Evolutionary conservation across 176 grass and related monocot genomes (phyloP), one percentile per base, ranked within the genome.

Genomic region (Rhynchospora pubera): DNA sequence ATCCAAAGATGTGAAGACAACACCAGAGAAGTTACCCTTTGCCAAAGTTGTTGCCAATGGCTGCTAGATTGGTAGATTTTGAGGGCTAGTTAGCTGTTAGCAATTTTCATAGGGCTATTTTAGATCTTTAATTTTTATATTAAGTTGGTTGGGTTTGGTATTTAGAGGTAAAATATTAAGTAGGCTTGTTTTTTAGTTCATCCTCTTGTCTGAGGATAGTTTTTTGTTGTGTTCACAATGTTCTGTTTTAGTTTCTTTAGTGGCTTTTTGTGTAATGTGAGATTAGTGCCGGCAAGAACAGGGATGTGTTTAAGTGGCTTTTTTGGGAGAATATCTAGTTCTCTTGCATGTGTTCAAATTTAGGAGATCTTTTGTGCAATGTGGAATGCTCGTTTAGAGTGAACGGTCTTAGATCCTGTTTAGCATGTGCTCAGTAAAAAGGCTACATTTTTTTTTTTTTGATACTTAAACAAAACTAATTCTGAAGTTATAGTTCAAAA

Each of bases 1-100:
- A 76, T 75, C 56, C 2, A 81, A 83, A 85, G 81, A 84, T 81
- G 84, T 79, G 57, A 88, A 82, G 72, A 65, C 77, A 15, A 21
- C 77, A 67, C 82, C 65, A 57, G 91, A 91, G 39, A 91, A 89
- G 85, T 58, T 68, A 10, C 72, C 72, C 48, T 76, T 76, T 32
- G 48, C 72, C 5, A 55, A 55, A 77, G 23, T 63, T 44, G 61
- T 68, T 81, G 76, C 83, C 62, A 89, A 89, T 57, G 89, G 86
- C 69, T 90, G 85, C 74, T 90, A 84, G 83, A 32, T 75, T 67
- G 81, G 34, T 71, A 53, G 71, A 30, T 75, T 51, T 53, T 75
- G 47, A 28, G 3, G 71, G 11, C 22, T 75, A 53, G 22, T 75
- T 52, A 76, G 47, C 48, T 55, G 22, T 75, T 52, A 76, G 72